These are phyloP conservation scores for Pezicula neosporulosa DNA, from an alignment of 2,329 filamentous ascomycete genomes.

Conservation along the genomic window DNA sequence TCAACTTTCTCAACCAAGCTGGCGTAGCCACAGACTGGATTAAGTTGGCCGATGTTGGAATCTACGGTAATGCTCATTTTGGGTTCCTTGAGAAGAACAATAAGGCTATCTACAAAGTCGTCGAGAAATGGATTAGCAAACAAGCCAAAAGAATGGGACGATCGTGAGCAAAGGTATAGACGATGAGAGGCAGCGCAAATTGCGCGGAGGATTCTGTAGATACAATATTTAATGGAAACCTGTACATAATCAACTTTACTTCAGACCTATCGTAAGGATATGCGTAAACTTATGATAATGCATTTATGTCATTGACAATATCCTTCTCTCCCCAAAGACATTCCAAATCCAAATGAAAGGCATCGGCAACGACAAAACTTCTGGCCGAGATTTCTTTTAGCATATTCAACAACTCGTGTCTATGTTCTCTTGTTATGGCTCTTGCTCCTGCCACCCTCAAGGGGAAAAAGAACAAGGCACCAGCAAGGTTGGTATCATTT, in stretches of 20 bases:
- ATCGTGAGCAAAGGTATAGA: too few species aligned
- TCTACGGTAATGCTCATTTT: constrained; percentile 19
- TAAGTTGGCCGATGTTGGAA: constrained; percentile 13
- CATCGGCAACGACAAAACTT: constrained; percentile 18
- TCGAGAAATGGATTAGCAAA: constrained; percentile 15
- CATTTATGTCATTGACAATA: neutral
- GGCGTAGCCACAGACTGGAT: constrained; percentile 19
- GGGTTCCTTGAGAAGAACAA: constrained; percentile 20
- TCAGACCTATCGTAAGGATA: too few species aligned
- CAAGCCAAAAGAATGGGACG: constrained; percentile 4
- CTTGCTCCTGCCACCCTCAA: constrained; percentile 19
- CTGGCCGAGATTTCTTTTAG: constrained; percentile 12
- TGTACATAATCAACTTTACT: too few species aligned
- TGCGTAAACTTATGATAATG: too few species aligned
- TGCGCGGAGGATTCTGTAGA: too few species aligned
- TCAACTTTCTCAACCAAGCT: constrained; percentile 19
- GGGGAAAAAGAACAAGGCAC: constrained; percentile 18
- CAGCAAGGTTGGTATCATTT: constrained; percentile 11
- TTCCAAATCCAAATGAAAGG: constrained; percentile 14
- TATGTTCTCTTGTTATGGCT: constrained; percentile 5
- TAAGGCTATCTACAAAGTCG: constrained; percentile 12
- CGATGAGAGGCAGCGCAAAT: too few species aligned
- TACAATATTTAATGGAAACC: too few species aligned
- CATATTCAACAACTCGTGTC: constrained; percentile 7
- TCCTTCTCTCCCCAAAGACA: constrained; percentile 6